Evolutionary conservation across 2,329 filamentous ascomycete genomes (phyloP), one percentile per base, ranked within the genome.

Genomic region (Colletotrichum sp.): DNA sequence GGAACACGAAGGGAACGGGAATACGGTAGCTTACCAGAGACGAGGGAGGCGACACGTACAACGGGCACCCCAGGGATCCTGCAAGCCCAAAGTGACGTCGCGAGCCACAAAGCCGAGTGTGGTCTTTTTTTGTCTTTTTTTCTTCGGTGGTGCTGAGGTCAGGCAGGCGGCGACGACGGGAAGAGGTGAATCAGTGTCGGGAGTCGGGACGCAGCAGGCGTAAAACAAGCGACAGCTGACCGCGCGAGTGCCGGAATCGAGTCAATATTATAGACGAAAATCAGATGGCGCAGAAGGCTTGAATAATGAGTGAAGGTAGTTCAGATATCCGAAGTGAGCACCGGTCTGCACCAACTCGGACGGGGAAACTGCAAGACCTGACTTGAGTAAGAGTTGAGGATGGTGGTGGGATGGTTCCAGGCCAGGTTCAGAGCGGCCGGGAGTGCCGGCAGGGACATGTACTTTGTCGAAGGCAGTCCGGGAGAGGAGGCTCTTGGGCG

Each of bases 261-360:
- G n/a, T n/a, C 32, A 43, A 38, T 36, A 43, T 38, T 63, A 63
- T 36, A 43, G 61, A 38, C 32, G n/a, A 26, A 36, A 67, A 24
- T 34, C 48, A 26, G 48, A 67, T 26, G 64, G 64, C 28, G 64
- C 64, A 67, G 30, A 67, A 26, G 61, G 43, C 28, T 56, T 21
- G 64, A 58, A 67, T 58, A 67, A 67, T 67, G 48, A 36, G 34
- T 55, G 43, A 13, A 56, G 64, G 43, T n/a, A 56, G 9, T 55
- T 56, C 43, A 21, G 28, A 67, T 56, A 56, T 36, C 48, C 24
- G 30, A 67, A 24, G 21, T 24, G 14, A 34, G 32, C 9, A 24
- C 61, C 21, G 38, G 55, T 24, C 30, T 65, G 71, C 48, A 71
- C 28, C 52, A 74, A 52, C 71, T 74, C 48, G 71, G 71, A 74